Evolutionary conservation across 768 basidiomycete genomes (phyloP).

Genomic region (Suillus bovinus): DNA sequence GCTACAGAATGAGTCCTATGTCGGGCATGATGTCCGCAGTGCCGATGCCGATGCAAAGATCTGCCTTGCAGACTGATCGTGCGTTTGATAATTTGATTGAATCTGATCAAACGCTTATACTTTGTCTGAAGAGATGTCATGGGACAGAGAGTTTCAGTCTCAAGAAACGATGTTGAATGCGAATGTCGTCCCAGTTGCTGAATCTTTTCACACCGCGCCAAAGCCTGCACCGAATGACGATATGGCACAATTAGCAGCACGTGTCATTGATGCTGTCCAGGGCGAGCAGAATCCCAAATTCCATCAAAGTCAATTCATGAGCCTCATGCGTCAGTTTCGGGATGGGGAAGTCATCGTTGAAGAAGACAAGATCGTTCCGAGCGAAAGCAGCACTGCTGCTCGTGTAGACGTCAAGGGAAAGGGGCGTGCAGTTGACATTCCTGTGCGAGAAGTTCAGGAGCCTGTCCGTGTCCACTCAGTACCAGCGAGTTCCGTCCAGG

Average conservation of each 20-base stretch:
- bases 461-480: slow-evolving; percentile 9
- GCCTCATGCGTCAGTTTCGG: slow-evolving; percentile 81
- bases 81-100: slow-evolving; percentile 20
- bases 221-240: slow-evolving; percentile 47
- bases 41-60: slow-evolving; percentile 23
- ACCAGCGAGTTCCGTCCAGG: slow-evolving; percentile 9
- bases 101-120: background rate
- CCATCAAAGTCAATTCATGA: slow-evolving; percentile 79
- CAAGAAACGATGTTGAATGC: slow-evolving; percentile 47
- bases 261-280: slow-evolving; percentile 73
- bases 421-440: slow-evolving; percentile 47
- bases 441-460: slow-evolving; percentile 8
- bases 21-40: slow-evolving; percentile 26
- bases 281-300: slow-evolving; percentile 84
- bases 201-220: slow-evolving; percentile 7
- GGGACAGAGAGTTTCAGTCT: slow-evolving; percentile 67
- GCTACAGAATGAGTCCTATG: slow-evolving; percentile 43
- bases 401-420: slow-evolving; percentile 62
- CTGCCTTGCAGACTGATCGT: slow-evolving; percentile 44
- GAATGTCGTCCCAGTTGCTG: slow-evolving; percentile 13
- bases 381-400: slow-evolving; percentile 27
- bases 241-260: slow-evolving; percentile 77
- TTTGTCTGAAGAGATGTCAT: slow-evolving; percentile 31
- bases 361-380: slow-evolving; percentile 74
- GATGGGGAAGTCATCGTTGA: slow-evolving; percentile 79